phyloP scores from a whole-genome alignment of 352 stramenopile species.

The Phytophthora colocasiae region DNA sequence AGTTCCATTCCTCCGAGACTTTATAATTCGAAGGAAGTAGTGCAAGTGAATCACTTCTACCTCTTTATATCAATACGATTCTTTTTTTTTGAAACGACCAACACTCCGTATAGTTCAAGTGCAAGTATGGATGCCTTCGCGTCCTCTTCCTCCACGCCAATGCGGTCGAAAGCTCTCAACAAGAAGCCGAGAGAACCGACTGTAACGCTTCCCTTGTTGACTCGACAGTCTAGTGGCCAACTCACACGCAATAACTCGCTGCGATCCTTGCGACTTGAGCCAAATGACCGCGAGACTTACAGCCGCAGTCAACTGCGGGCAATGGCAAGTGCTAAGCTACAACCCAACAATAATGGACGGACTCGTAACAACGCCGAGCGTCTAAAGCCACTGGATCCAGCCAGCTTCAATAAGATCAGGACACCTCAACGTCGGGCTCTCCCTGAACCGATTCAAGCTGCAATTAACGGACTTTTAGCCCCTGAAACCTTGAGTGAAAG shows the following conservation, averaged over 20 bases:
- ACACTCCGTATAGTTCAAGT: neutral
- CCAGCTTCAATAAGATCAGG: slow-evolving; percentile 20
- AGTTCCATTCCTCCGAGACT: neutral
- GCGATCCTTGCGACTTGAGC: slow-evolving; percentile 20
- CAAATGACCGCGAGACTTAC: slow-evolving; percentile 28
- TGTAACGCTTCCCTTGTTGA: slow-evolving; percentile 25
- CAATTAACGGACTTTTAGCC: slow-evolving; percentile 29
- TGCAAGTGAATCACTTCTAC: too few species aligned
- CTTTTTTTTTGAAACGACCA: neutral
- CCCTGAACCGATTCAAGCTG: slow-evolving; percentile 22
- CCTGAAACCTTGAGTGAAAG: slow-evolving; percentile 5
- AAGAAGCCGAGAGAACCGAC: slow-evolving; percentile 20
- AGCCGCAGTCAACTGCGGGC: slow-evolving; percentile 31
- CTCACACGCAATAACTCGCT: slow-evolving; percentile 15
- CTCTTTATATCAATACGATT: too few species aligned
- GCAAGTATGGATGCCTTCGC: slow-evolving; percentile 20
- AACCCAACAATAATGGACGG: slow-evolving; percentile 6
- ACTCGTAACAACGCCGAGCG: slow-evolving; percentile 10
- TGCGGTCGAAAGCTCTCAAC: slow-evolving; percentile 22
- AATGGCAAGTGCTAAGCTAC: slow-evolving; percentile 31
- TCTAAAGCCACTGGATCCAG: slow-evolving; percentile 17
- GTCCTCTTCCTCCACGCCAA: slow-evolving; percentile 3
- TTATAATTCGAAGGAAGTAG: too few species aligned
- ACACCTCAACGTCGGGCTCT: slow-evolving; percentile 9
- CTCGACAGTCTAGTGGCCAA: slow-evolving; percentile 12